Percentiles rank a stretch among this genome's conserved stretches.
Evolutionary conservation across 1,284 basidiomycete species (phyloP).

Genomic region (Psilocybe mexicana): DNA sequence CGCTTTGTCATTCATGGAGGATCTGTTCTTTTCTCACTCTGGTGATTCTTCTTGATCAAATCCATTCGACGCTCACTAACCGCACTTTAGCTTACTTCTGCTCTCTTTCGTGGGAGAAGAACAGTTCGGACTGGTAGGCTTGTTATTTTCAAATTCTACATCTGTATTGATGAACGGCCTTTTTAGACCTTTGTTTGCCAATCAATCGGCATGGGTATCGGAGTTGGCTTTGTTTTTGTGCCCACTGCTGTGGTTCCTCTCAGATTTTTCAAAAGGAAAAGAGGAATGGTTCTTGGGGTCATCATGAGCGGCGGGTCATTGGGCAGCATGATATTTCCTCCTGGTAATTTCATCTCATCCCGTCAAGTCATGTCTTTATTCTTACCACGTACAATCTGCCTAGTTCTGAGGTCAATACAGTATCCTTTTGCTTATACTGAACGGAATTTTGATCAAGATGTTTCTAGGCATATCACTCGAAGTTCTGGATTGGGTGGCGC

Average conservation of each 20-base stretch:
- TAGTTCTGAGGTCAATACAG: slow-evolving; percentile 22
- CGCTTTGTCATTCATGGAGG: slow-evolving; percentile 35
- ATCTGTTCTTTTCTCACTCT: slow-evolving; percentile 35
- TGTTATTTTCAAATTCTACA: slow-evolving; percentile 32
- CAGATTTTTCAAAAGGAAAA: slow-evolving; percentile 43
- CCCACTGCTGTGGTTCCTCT: slow-evolving; percentile 45
- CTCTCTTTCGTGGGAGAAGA: slow-evolving; percentile 22
- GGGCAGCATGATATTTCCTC: slow-evolving; percentile 25
- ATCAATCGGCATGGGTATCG: slow-evolving; percentile 48
- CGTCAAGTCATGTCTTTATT: not conserved
- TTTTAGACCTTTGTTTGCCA: slow-evolving; percentile 44
- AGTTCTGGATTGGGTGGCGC: slow-evolving; percentile 20
- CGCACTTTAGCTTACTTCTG: slow-evolving; percentile 17
- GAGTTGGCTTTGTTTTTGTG: slow-evolving; percentile 47
- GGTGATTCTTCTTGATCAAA: slow-evolving; percentile 23
- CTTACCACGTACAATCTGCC: not conserved
- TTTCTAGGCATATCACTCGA: slow-evolving; percentile 15
- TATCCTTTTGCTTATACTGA: not conserved
- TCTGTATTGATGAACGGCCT: slow-evolving; percentile 29
- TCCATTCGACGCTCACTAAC: not conserved
- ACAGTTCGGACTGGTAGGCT: slow-evolving; percentile 13
- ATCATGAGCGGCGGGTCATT: slow-evolving; percentile 34
- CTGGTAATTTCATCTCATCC: slow-evolving; percentile 13
- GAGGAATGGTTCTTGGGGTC: slow-evolving; percentile 50
- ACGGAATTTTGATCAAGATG: not conserved